Evolutionary conservation across 176 grass and related monocot species (phyloP).

Genomic region (Olyra latifolia): DNA sequence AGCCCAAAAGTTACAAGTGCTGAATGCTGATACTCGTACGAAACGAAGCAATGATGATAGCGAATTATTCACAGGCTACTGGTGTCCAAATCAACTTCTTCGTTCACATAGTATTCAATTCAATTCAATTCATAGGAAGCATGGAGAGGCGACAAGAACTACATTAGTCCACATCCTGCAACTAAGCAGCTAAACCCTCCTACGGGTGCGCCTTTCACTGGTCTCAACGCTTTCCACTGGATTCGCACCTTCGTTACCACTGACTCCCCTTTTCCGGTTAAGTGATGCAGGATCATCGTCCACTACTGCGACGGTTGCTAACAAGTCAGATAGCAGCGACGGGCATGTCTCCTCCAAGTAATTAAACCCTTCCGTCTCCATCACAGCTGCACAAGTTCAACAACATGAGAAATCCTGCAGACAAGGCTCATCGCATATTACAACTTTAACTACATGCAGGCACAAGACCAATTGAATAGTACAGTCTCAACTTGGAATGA

Average conservation of each 20-base stretch:
- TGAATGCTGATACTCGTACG: background rate
- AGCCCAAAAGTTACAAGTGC: background rate
- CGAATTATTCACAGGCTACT: constrained; percentile 49
- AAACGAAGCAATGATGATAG: constrained; percentile 9
- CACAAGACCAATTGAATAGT: constrained; percentile 14
- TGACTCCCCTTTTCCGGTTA: constrained; percentile 58
- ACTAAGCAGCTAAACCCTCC: constrained; percentile 54
- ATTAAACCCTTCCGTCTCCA: constrained; percentile 84
- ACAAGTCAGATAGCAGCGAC: constrained; percentile 68
- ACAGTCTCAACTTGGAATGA: background rate
- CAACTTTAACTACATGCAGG: background rate
- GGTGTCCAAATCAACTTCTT: constrained; percentile 36
- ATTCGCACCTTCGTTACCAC: constrained; percentile 40
- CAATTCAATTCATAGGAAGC: constrained; percentile 14
- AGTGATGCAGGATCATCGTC: constrained; percentile 50
- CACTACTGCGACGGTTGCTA: constrained; percentile 73
- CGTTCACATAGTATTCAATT: constrained; percentile 16
- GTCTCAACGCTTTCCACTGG: constrained; percentile 50
- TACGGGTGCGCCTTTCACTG: constrained; percentile 55
- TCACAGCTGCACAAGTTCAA: constrained; percentile 64
- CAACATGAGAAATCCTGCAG: constrained; percentile 33
- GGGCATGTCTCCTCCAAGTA: constrained; percentile 88
- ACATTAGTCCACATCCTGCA: constrained; percentile 28
- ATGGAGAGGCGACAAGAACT: constrained; percentile 15
- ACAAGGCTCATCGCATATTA: background rate